phyloP scores from a whole-genome alignment of 2,329 filamentous ascomycete species.

The Thelonectria rubi region DNA sequence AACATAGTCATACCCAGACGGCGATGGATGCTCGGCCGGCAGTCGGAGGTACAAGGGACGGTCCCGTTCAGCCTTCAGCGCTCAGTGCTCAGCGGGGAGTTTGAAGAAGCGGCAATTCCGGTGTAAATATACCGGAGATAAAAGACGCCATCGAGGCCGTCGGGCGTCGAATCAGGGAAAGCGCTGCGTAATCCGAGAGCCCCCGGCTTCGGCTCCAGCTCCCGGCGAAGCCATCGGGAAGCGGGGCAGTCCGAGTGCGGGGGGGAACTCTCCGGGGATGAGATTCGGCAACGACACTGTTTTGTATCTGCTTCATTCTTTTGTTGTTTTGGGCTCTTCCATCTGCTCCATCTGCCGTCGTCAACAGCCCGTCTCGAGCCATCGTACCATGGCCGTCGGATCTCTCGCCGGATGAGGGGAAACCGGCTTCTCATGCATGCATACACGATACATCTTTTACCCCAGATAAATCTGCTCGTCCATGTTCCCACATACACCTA shows the following conservation, averaged over 20 bases:
- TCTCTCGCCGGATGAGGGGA: neutral
- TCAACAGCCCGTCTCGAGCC: conserved; percentile 3
- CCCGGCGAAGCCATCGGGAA: conserved; percentile 19
- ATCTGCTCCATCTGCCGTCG: neutral
- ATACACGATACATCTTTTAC: neutral
- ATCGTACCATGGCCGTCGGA: conserved; percentile 15
- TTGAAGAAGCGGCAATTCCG: conserved; percentile 20
- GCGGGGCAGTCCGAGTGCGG: conserved; percentile 12
- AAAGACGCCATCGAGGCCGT: neutral
- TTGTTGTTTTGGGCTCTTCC: neutral
- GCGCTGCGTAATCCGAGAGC: conserved; percentile 22
- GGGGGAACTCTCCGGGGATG: conserved; percentile 8
- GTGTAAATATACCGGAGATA: conserved; percentile 23
- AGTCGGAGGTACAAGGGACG: neutral
- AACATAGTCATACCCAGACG: too few species aligned
- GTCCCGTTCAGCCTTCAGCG: too few species aligned
- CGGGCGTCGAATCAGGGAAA: too few species aligned
- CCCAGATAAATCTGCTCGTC: neutral
- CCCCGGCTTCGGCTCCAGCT: conserved; percentile 24
- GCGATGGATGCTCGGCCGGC: neutral
- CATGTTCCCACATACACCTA: neutral
- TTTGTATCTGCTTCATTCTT: neutral
- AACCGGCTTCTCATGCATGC: neutral
- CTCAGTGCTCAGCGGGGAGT: neutral
- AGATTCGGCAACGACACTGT: conserved; percentile 14